Evolutionary conservation across 305 asterid species (phyloP).

Genomic region (Withania somnifera): DNA sequence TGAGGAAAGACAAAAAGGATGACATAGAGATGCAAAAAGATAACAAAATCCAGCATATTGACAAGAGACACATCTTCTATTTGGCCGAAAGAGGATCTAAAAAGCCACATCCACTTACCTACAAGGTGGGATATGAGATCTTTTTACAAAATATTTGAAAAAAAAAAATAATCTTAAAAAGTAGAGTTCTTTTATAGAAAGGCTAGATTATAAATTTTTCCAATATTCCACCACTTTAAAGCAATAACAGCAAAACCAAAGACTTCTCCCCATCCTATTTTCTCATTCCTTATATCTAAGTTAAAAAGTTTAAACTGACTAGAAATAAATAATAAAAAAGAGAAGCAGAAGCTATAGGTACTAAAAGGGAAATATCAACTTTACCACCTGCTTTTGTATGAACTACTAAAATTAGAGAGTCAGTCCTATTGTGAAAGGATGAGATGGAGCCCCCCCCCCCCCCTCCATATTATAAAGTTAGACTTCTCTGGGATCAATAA

Average conservation of each 20-base stretch:
- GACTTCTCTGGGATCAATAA: conserved; percentile 96
- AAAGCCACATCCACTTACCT: conserved; percentile 40
- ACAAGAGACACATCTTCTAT: not conserved
- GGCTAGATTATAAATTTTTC: too few species aligned
- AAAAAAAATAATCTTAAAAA: too few species aligned
- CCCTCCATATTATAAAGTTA: conserved; percentile 20
- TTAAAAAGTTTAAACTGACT: conserved; percentile 6
- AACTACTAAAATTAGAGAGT: conserved; percentile 4
- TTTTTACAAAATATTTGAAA: too few species aligned
- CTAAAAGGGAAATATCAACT: not conserved
- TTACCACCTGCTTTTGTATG: not conserved
- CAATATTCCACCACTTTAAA: too few species aligned
- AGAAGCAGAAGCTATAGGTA: not conserved
- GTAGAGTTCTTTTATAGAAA: too few species aligned
- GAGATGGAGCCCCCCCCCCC: not conserved
- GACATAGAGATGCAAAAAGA: not conserved
- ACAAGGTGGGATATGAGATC: conserved; percentile 29
- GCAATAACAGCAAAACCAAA: conserved; percentile 22
- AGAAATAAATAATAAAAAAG: not conserved
- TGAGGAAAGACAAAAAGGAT: conserved; percentile 17
- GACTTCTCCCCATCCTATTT: conserved; percentile 8
- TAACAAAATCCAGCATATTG: not conserved
- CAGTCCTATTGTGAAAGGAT: not conserved
- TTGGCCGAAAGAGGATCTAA: conserved; percentile 17
- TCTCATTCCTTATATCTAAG: conserved; percentile 17